Base-by-base conservation (phyloP, 1,284 basidiomycete species). In the Malassezia vespertilionis region DNA sequence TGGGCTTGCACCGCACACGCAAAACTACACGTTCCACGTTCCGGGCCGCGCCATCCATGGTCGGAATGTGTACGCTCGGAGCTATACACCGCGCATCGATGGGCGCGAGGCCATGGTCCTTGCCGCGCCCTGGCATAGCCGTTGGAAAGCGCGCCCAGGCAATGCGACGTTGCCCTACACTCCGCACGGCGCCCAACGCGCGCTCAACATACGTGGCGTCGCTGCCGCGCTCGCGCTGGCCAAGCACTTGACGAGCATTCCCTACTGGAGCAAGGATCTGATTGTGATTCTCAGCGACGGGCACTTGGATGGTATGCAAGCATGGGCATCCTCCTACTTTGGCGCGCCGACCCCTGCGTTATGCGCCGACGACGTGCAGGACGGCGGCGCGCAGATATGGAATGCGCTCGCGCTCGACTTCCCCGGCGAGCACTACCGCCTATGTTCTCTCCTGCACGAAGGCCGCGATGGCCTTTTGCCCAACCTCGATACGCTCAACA, bases 391-490 rank as follows among this genome's bases (percentile, higher is more conserved):
- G 22, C 55, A 55, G 27, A 48, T 65, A 14, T 99, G 93, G 93
- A 91, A 86, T 2, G 88, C 86, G 5, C 74, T 97, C 28, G 85
- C 85, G 58, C 79, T 99, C 47, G 93, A 97, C 71, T 97, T 95
- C 68, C 87, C 90, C 1, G 84, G 86, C 1, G 91, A 97, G 71
- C 95, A 89, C 0, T 95, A 96, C 72, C 87, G 84, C 10, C 85
- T 91, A 63, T 75, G 97, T 2, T 87, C 87, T 3, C 73, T 96
- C 10, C 91, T 86, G 72, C 86, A 85, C 72, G 91, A 97, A 77
- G 93, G 91, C 6, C 76, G 87, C 5, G 91, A 96, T 68, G 91
- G 90, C 4, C 83, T 88, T 23, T 74, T 96, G 34, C 90, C 93
- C 0, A 99, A 99, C 65, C 87, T 95, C 72, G 91, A 99, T 70